A percentile compares a stretch with the other conserved stretches of the same genome.
These are phyloP conservation scores for Penicillium sp. DNA, from an alignment of 2,329 filamentous ascomycete species.

Conservation along the genomic window DNA sequence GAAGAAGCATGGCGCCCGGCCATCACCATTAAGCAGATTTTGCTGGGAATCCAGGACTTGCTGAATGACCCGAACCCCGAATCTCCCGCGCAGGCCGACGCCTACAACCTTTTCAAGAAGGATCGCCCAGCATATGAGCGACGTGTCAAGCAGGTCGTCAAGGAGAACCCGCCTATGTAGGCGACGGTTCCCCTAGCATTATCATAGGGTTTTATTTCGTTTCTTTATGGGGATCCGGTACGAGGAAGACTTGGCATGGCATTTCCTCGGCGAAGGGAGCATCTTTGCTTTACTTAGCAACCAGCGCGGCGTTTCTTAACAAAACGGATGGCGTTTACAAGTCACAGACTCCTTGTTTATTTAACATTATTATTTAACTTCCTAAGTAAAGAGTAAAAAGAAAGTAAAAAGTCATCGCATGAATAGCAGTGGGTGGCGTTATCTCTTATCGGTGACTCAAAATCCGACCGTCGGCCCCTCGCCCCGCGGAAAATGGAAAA, in stretches of 20 bases:
- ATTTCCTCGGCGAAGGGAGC: constrained; percentile 14
- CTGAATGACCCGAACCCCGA: constrained; percentile 96
- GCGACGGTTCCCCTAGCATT: constrained; percentile 1
- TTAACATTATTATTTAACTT: too few species aligned
- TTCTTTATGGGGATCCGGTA: constrained; percentile 9
- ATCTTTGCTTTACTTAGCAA: constrained; percentile 14
- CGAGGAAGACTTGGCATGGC: constrained; percentile 12
- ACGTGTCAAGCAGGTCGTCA: constrained; percentile 79
- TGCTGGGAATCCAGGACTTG: constrained; percentile 91
- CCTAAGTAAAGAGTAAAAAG: not conserved
- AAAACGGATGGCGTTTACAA: constrained; percentile 20
- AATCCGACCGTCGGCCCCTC: constrained; percentile 23
- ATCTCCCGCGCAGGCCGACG: constrained; percentile 92
- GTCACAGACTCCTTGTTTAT: not conserved
- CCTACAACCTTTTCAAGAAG: constrained; percentile 94
- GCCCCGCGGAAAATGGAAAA: constrained; percentile 19
- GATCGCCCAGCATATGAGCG: constrained; percentile 83
- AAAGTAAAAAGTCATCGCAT: not conserved
- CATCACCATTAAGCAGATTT: constrained; percentile 96
- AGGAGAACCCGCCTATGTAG: constrained; percentile 77
- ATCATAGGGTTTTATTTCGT: constrained; percentile 4
- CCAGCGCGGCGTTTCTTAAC: constrained; percentile 27
- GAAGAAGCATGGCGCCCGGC: constrained; percentile 98
- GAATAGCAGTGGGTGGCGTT: constrained; percentile 4
- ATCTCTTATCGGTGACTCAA: constrained; percentile 32